These are phyloP conservation scores for Brasilioporus rufonigricans DNA, from an alignment of 768 basidiomycete genomes.

Conservation along the genomic window DNA sequence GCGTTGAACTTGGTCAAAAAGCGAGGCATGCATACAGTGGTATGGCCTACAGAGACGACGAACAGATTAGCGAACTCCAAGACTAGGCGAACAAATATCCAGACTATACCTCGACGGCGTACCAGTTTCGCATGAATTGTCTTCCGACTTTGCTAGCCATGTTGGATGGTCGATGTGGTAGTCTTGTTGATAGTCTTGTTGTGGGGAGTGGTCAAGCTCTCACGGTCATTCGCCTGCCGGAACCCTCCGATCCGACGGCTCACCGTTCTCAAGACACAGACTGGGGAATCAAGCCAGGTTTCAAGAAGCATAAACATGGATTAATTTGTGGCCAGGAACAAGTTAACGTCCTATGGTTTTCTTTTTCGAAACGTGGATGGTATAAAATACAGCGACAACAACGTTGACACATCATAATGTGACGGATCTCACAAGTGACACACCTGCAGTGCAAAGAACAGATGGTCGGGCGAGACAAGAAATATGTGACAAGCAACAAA, in stretches of 20 bases:
- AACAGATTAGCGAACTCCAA: background rate
- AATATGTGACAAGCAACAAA: conserved; percentile 20
- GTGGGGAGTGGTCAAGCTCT: background rate
- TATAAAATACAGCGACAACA: conserved; percentile 33
- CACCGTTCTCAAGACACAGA: too few species aligned
- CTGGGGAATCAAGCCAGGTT: too few species aligned
- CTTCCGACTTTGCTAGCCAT: conserved; percentile 27
- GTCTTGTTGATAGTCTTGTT: background rate
- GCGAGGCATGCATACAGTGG: conserved; percentile 40
- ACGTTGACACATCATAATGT: conserved; percentile 24
- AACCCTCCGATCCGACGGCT: conserved; percentile 8
- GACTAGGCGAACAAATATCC: background rate
- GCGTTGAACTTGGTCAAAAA: background rate
- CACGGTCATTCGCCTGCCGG: conserved; percentile 17
- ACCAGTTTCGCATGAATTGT: conserved; percentile 40
- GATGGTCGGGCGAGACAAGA: conserved; percentile 7
- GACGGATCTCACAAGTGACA: conserved; percentile 11
- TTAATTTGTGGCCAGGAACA: conserved; percentile 24
- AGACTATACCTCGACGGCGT: conserved; percentile 42
- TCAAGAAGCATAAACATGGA: conserved; percentile 24
- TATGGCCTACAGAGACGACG: conserved; percentile 38
- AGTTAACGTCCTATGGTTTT: conserved; percentile 22
- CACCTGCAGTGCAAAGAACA: conserved; percentile 4
- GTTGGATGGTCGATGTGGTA: conserved; percentile 7
- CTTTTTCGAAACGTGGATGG: conserved; percentile 9